Conservation (phyloP, 192 early-diverging fungal genomes). For the Coemansia sp. region DNA sequence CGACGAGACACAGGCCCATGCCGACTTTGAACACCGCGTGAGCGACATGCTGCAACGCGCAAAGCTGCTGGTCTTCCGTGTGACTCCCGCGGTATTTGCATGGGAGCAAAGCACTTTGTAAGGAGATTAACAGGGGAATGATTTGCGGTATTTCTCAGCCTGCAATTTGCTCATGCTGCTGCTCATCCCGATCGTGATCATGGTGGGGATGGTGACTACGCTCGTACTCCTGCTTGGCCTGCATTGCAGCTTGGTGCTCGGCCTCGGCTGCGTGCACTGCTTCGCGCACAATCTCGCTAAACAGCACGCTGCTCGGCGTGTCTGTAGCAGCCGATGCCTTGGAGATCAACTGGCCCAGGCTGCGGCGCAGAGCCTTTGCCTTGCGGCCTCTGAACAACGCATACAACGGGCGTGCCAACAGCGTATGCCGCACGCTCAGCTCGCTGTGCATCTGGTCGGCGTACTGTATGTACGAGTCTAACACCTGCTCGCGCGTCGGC, state of each 20-base stretch:
- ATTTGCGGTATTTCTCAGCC: too few relatives aligned
- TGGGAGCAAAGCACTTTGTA: too few relatives aligned
- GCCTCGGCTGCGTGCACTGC: not conserved
- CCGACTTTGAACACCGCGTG: constrained; percentile 47
- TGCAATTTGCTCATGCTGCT: constrained; percentile 1
- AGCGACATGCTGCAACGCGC: constrained; percentile 28
- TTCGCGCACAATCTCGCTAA: constrained; percentile 7
- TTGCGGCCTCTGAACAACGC: constrained; percentile 34
- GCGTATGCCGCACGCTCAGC: constrained; percentile 28
- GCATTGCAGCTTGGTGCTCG: not conserved
- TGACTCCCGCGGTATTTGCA: constrained; percentile 11
- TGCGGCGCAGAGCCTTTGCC: constrained; percentile 21
- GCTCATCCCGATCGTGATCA: too few relatives aligned
- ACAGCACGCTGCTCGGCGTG: not conserved
- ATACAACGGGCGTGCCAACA: constrained; percentile 34
- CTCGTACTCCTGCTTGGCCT: too few relatives aligned
- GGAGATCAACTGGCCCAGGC: constrained; percentile 6
- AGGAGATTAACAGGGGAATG: too few relatives aligned
- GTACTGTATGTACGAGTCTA: constrained; percentile 24
- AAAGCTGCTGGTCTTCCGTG: constrained; percentile 42
- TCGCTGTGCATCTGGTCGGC: constrained; percentile 23
- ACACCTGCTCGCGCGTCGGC: constrained; percentile 8
- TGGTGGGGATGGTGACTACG: too few relatives aligned
- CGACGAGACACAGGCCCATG: constrained; percentile 37
- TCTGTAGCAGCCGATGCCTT: not conserved